These are phyloP conservation scores for Teratosphaeria pseudoeucalypti DNA, from an alignment of 2,329 filamentous ascomycete species.

Conservation along the genomic window DNA sequence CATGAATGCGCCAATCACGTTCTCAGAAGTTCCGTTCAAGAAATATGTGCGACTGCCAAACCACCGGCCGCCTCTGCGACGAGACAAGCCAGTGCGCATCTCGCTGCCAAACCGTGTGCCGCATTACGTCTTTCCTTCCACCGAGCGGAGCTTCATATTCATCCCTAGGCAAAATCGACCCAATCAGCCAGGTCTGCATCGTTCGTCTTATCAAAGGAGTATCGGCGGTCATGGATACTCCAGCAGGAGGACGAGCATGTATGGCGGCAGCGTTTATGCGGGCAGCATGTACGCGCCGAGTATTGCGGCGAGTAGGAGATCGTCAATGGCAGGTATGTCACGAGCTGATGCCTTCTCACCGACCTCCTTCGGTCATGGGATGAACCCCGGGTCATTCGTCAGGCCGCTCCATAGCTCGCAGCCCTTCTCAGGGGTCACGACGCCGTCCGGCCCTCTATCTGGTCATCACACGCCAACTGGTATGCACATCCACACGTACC, in stretches of 20 bases:
- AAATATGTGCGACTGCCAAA: conserved; percentile 91
- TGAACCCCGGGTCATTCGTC: conserved; percentile 52
- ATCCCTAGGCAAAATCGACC: conserved; percentile 88
- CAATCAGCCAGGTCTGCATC: conserved; percentile 57
- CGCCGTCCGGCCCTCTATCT: conserved; percentile 23
- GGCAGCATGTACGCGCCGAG: conserved; percentile 80
- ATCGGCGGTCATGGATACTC: conserved; percentile 59
- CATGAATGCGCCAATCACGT: conserved; percentile 60
- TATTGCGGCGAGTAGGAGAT: conserved; percentile 76
- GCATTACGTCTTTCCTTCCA: conserved; percentile 82
- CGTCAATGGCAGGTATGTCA: conserved; percentile 60
- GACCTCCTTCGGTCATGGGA: conserved; percentile 49
- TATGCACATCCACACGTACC: conserved; percentile 43
- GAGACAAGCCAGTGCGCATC: conserved; percentile 92
- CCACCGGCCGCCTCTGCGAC: conserved; percentile 82
- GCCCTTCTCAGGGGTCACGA: conserved; percentile 23
- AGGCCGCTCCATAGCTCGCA: conserved; percentile 60
- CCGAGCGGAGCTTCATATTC: conserved; percentile 92
- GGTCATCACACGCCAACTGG: conserved; percentile 35
- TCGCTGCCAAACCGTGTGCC: conserved; percentile 71
- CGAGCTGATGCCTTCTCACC: conserved; percentile 72
- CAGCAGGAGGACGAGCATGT: conserved; percentile 70
- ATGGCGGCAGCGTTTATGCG: conserved; percentile 69
- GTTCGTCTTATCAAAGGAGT: conserved; percentile 51
- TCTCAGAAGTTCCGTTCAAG: conserved; percentile 69